Evolutionary conservation across 1,284 basidiomycete species (phyloP), one percentile per base, ranked within the genome.

Genomic region (Marasmius tenuissimus): DNA sequence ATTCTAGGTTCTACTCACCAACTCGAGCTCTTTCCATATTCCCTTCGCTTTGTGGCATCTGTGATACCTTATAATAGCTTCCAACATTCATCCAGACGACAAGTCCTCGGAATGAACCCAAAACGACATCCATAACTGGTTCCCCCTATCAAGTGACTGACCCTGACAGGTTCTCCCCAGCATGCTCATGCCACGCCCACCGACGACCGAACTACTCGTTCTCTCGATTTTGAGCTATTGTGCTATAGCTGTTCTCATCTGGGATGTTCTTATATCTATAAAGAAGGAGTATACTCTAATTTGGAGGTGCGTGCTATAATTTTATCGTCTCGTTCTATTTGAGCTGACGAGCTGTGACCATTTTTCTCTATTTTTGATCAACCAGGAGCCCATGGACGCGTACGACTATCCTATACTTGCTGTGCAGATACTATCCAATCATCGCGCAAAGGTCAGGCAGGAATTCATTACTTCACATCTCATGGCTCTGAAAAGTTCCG

Each of bases 251-350:
- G n/a, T 58, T 9, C 39, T 50, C n/a, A 27, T 58, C 3, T 58
- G 57, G 57, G 57, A 58, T 33, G 35, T 58, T n/a, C 18, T 18
- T 6, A 22, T 38, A 35, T 49, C 2, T 40, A 22, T 58, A 22
- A 14, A 2, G 12, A 12, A 5, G 10, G 57, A 58, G 18, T 38
- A 38, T 20, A 20, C 6, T 4, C 34, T 50, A 7, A 50, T 58
- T 49, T 58, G 57, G 57, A 58, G 39, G 57, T 58, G 10, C 18
- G 57, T 50, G 12, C 53, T 42, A n/a, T 11, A 16, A 14, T 34
- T 48, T 48, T 14, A 39, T 35, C 27, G 16, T 37, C 20, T 50
- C 16, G 33, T 34, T n/a, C 18, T n/a, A 22, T 18, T 20, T 40
- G 18, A 14, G 35, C 47, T 16, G 12, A 38, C 27, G 27, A 27